Conservation (phyloP, 2,329 filamentous ascomycete species). For the Metarhizium humberi region DNA sequence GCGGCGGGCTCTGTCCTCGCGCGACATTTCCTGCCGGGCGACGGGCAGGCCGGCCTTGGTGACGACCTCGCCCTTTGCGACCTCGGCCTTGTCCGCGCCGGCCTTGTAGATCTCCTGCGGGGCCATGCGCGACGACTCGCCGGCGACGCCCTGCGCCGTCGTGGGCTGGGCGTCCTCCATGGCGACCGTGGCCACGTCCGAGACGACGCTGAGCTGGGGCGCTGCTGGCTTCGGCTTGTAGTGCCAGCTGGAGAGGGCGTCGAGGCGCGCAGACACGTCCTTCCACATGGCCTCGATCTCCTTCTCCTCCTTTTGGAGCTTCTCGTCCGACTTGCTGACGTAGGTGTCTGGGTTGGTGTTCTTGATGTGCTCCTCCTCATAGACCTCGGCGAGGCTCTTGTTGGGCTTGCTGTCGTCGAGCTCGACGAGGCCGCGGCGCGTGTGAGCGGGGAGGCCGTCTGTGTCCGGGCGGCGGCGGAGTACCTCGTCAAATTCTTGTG, state of each 20-base stretch:
- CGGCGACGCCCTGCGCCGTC: conserved; percentile 63
- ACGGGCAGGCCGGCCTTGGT: conserved; percentile 70
- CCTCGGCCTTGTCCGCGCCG: conserved; percentile 58
- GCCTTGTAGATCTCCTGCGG: conserved; percentile 90
- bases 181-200: conserved; percentile 80
- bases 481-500: conserved; percentile 87
- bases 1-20: conserved; percentile 72
- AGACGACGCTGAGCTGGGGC: conserved; percentile 74
- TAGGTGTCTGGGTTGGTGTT: conserved; percentile 68
- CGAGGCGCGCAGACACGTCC: conserved; percentile 68
- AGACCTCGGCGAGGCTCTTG: conserved; percentile 82
- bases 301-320: conserved; percentile 69
- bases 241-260: conserved; percentile 86
- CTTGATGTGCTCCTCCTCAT: conserved; percentile 85
- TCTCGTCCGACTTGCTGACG: conserved; percentile 74
- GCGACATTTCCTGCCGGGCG: conserved; percentile 74
- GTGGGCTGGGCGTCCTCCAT: conserved; percentile 95
- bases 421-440: conserved; percentile 65
- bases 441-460: conserved; percentile 47
- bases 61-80: conserved; percentile 61
- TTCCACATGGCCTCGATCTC: conserved; percentile 81
- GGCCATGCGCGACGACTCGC: conserved; percentile 66
- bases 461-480: conserved; percentile 71
- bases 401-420: conserved; percentile 82
- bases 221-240: conserved; percentile 84